These are phyloP conservation scores for Ochetophila trinervis DNA, from an alignment of 306 rosid genomes.

Conservation along the genomic window DNA sequence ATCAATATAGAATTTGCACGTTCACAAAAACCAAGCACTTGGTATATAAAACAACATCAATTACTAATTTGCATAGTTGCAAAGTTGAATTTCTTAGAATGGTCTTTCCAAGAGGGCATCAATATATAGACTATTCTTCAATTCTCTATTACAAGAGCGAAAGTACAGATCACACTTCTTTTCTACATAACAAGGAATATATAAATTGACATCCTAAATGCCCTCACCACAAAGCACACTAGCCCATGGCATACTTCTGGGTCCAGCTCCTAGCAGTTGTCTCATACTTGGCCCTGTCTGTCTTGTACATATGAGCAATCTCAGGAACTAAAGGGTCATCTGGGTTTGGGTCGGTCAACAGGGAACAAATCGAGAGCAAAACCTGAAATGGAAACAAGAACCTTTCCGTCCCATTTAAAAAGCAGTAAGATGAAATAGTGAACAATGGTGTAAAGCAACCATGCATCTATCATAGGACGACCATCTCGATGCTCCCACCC, in stretches of 20 bases:
- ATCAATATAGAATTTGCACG: neutral
- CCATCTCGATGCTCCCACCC: neutral
- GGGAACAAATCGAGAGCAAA: slow-evolving; percentile 78
- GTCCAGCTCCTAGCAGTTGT: slow-evolving; percentile 92
- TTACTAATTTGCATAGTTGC: slow-evolving; percentile 13
- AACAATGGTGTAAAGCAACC: slow-evolving; percentile 22
- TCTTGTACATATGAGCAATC: slow-evolving; percentile 80
- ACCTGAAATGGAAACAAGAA: slow-evolving; percentile 61
- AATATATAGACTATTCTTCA: slow-evolving; percentile 27
- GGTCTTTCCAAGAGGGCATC: slow-evolving; percentile 17
- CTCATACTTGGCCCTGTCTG: slow-evolving; percentile 78
- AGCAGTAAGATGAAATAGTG: slow-evolving; percentile 31
- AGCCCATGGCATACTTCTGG: slow-evolving; percentile 92
- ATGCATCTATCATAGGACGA: slow-evolving; percentile 27
- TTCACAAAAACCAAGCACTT: neutral
- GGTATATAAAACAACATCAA: slow-evolving; percentile 21
- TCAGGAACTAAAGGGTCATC: slow-evolving; percentile 85
- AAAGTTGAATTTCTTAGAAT: neutral
- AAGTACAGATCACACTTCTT: slow-evolving; percentile 34
- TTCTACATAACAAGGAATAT: slow-evolving; percentile 36
- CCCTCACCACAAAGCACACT: slow-evolving; percentile 34
- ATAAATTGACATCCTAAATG: slow-evolving; percentile 29
- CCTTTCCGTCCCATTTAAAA: slow-evolving; percentile 65
- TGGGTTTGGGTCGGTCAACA: slow-evolving; percentile 85
- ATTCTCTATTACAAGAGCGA: slow-evolving; percentile 27